These are phyloP conservation scores for Dryadomyces quercivorus DNA, from an alignment of 2,329 filamentous ascomycete genomes.

Conservation along the genomic window DNA sequence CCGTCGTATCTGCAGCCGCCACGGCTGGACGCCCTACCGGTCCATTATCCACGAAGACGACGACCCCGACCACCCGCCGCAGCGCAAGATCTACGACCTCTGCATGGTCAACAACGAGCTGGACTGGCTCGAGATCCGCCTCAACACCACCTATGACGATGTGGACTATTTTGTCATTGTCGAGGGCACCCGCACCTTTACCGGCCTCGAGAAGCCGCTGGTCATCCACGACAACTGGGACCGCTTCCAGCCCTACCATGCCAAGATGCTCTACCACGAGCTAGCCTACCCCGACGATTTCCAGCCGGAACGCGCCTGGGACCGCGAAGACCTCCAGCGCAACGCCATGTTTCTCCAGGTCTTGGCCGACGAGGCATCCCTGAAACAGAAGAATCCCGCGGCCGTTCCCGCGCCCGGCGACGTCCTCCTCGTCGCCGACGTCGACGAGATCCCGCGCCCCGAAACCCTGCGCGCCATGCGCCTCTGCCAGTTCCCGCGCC, in stretches of 20 bases:
- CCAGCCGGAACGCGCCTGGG: slow-evolving; percentile 30
- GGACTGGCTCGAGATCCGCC: slow-evolving; percentile 53
- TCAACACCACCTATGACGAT: slow-evolving; percentile 41
- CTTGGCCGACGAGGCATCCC: slow-evolving; percentile 25
- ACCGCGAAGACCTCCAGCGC: slow-evolving; percentile 35
- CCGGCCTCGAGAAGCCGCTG: slow-evolving; percentile 41
- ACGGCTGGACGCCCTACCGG: slow-evolving; percentile 25
- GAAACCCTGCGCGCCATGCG: slow-evolving; percentile 34
- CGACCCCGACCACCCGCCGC: neutral
- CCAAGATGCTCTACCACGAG: slow-evolving; percentile 49
- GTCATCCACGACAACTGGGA: slow-evolving; percentile 38
- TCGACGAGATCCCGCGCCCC: slow-evolving; percentile 47
- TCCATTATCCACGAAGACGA: neutral
- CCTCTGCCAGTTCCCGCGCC: slow-evolving; percentile 37
- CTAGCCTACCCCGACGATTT: slow-evolving; percentile 32
- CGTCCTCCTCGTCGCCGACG: slow-evolving; percentile 46
- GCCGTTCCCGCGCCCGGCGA: slow-evolving; percentile 30
- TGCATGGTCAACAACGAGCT: slow-evolving; percentile 51
- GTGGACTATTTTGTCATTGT: slow-evolving; percentile 57
- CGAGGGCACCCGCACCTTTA: slow-evolving; percentile 47
- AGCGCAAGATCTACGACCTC: slow-evolving; percentile 47
- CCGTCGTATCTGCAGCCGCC: slow-evolving; percentile 20
- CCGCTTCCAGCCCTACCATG: slow-evolving; percentile 37
- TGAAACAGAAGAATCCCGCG: slow-evolving; percentile 20
- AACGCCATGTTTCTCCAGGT: slow-evolving; percentile 46